Percentiles rank a stretch among this genome's conserved stretches.
Evolutionary conservation across 371 early-diverging fungal species (phyloP).

Genomic region (Entomophthora muscae): DNA sequence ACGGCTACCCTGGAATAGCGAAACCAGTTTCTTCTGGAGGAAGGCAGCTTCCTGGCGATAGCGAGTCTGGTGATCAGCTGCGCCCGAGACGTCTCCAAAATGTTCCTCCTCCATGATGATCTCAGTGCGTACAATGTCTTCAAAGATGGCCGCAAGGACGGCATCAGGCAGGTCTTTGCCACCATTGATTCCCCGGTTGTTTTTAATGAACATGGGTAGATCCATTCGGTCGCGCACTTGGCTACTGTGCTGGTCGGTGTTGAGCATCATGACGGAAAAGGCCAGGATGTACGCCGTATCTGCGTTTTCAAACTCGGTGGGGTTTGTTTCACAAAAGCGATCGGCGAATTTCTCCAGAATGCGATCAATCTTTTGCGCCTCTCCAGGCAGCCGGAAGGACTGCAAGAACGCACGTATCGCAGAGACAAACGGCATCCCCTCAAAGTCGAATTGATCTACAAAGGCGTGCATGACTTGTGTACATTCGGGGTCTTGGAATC

Average conservation of each 20-base stretch:
- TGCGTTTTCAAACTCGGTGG: constrained; percentile 50
- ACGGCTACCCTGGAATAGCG: constrained; percentile 6
- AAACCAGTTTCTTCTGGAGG: constrained; percentile 7
- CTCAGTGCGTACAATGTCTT: constrained; percentile 69
- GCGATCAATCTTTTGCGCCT: constrained; percentile 96
- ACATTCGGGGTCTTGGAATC: constrained; percentile 69
- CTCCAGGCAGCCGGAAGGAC: constrained; percentile 88
- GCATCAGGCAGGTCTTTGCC: constrained; percentile 54
- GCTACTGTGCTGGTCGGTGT: constrained; percentile 88
- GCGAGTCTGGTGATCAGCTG: background rate
- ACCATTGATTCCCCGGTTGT: constrained; percentile 80
- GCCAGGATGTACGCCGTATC: constrained; percentile 88
- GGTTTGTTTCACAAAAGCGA: constrained; percentile 69
- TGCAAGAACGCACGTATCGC: constrained; percentile 82
- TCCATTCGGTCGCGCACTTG: constrained; percentile 67
- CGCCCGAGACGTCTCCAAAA: background rate
- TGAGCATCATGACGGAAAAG: constrained; percentile 88
- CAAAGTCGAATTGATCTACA: constrained; percentile 80
- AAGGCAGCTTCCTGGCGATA: constrained; percentile 7
- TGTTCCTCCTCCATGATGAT: constrained; percentile 76
- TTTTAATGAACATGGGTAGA: constrained; percentile 48
- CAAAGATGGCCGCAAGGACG: constrained; percentile 47
- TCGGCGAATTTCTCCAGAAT: constrained; percentile 95
- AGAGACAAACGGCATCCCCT: constrained; percentile 49
- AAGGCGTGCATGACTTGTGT: constrained; percentile 89